Conservation (phyloP, 2,329 filamentous ascomycete genomes). For the Dryadomyces quercivorus region DNA sequence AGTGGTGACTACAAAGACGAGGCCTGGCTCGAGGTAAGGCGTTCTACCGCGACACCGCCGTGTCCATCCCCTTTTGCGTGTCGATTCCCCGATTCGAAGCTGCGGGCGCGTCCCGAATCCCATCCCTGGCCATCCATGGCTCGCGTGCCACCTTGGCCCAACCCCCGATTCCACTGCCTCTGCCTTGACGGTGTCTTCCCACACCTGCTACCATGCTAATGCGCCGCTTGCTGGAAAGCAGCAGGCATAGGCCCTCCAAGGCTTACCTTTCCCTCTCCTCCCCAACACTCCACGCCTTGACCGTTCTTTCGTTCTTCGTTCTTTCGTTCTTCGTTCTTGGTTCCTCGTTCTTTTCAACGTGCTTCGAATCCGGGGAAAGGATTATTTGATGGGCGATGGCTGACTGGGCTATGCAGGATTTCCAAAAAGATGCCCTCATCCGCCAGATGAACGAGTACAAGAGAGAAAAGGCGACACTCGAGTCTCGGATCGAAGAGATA, state of each 20-base stretch:
- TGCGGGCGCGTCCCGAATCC: too few species aligned
- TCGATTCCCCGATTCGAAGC: background rate
- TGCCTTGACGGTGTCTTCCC: background rate
- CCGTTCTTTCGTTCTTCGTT: background rate
- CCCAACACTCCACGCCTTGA: conserved; percentile 5
- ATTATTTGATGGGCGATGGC: conserved; percentile 14
- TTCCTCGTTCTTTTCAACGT: background rate
- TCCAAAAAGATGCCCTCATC: conserved; percentile 91
- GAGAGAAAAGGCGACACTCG: conserved; percentile 71
- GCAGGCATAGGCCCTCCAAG: conserved; percentile 14
- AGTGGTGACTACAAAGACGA: conserved; percentile 45
- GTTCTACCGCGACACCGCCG: conserved; percentile 2
- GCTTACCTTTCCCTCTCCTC: conserved; percentile 11
- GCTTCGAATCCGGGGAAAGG: background rate
- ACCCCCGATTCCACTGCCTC: background rate
- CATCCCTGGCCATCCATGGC: background rate
- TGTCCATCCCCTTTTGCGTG: background rate
- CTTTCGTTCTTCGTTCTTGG: background rate
- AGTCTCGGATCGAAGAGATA: conserved; percentile 69
- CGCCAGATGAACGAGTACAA: conserved; percentile 98
- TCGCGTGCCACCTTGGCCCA: background rate
- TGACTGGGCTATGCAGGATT: conserved; percentile 48
- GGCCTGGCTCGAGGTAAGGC: conserved; percentile 54
- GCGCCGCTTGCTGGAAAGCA: conserved; percentile 6
- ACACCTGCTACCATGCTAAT: conserved; percentile 7